These are phyloP conservation scores for Isabelozyma rhagii DNA, from an alignment of 805 yeast genomes.

Conservation along the genomic window DNA sequence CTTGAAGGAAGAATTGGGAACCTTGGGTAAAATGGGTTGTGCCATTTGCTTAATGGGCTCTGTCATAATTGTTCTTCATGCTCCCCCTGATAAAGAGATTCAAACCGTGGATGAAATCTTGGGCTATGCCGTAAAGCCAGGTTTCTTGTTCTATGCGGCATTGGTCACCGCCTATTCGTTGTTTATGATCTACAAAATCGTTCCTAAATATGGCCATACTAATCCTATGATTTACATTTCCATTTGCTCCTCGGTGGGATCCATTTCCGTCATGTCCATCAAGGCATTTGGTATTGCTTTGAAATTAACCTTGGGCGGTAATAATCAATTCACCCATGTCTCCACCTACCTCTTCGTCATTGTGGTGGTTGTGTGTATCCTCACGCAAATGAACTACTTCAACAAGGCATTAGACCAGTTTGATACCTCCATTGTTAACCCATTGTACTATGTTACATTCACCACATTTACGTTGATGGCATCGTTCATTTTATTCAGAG, in stretches of 20 bases:
- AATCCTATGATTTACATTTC: conserved; percentile 89
- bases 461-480: conserved; percentile 86
- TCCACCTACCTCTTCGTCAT: conserved; percentile 79
- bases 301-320: conserved; percentile 78
- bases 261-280: conserved; percentile 86
- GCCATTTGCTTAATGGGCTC: conserved; percentile 87
- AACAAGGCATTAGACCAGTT: conserved; percentile 92
- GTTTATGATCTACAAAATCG: conserved; percentile 79
- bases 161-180: conserved; percentile 64
- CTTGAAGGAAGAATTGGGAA: conserved; percentile 81
- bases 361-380: conserved; percentile 76
- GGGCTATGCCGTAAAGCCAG: conserved; percentile 74
- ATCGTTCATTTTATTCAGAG: conserved; percentile 79
- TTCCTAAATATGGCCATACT: conserved; percentile 73
- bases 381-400: conserved; percentile 91
- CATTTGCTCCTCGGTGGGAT: conserved; percentile 86
- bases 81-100: conserved; percentile 91
- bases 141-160: conserved; percentile 64
- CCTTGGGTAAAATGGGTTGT: conserved; percentile 88
- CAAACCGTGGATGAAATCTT: conserved; percentile 85
- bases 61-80: conserved; percentile 83
- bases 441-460: conserved; percentile 85
- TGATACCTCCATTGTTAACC: conserved; percentile 89
- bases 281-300: conserved; percentile 92
- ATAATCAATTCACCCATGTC: conserved; percentile 81